Evolutionary conservation across 2,329 filamentous ascomycete species (phyloP).

Genomic region (Lachnellula arida): DNA sequence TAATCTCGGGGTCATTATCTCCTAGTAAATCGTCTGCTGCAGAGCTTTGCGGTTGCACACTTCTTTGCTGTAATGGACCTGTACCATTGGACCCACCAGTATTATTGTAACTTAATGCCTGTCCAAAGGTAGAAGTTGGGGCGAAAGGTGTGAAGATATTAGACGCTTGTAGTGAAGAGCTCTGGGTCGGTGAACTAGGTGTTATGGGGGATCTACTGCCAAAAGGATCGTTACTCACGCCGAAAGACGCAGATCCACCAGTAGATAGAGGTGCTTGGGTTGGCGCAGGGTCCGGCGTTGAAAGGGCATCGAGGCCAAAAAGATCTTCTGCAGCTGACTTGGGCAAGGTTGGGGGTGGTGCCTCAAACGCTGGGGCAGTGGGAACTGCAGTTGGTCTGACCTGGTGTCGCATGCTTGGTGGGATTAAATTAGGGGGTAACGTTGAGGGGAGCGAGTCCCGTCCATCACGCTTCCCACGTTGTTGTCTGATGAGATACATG

Average conservation of each 20-base stretch:
- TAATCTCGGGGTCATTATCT: conserved; percentile 82
- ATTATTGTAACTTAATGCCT: conserved; percentile 69
- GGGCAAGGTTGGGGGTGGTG: conserved; percentile 43
- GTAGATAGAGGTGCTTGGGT: conserved; percentile 63
- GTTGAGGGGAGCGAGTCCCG: conserved; percentile 61
- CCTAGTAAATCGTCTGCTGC: conserved; percentile 81
- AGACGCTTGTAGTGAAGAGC: conserved; percentile 27
- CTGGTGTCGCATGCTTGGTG: conserved; percentile 74
- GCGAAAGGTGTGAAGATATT: conserved; percentile 78
- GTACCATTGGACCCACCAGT: conserved; percentile 55
- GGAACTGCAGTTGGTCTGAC: conserved; percentile 41
- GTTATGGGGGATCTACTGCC: conserved; percentile 34
- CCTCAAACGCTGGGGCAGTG: conserved; percentile 40
- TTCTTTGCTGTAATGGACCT: conserved; percentile 30
- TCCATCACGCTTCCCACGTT: conserved; percentile 66
- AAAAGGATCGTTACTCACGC: conserved; percentile 42
- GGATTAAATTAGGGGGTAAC: conserved; percentile 78
- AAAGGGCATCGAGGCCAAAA: conserved; percentile 80
- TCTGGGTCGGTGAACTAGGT: conserved; percentile 26
- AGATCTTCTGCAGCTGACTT: conserved; percentile 90
- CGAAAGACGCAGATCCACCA: conserved; percentile 62
- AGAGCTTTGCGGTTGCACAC: conserved; percentile 39
- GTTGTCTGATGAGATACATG: conserved; percentile 93
- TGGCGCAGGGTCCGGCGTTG: conserved; percentile 42
- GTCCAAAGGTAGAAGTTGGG: conserved; percentile 88